Evolutionary conservation across 2,329 filamentous ascomycete species (phyloP).

Genomic region (Sporothrix schenckii): DNA sequence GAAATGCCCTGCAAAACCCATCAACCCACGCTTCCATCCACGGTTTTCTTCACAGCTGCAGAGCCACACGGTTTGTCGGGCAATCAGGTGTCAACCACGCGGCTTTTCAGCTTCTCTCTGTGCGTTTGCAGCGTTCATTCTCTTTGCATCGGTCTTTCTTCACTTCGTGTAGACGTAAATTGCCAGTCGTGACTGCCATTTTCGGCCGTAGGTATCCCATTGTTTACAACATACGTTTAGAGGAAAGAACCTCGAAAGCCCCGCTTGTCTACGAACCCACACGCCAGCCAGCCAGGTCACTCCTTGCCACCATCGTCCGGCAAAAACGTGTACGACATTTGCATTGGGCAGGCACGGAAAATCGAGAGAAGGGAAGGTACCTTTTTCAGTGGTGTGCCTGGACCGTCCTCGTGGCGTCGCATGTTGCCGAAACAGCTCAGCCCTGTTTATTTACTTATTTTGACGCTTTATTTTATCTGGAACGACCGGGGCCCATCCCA

Average conservation of each 20-base stretch:
- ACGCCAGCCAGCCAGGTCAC: not conserved
- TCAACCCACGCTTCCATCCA: constrained; percentile 4
- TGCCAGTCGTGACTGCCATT: constrained; percentile 4
- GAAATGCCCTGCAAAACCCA: not conserved
- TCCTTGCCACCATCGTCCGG: constrained; percentile 12
- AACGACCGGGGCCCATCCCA: constrained; percentile 8
- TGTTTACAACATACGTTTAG: not conserved
- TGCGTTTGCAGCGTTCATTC: not conserved
- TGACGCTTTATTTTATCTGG: constrained; percentile 9
- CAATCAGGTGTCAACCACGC: not conserved
- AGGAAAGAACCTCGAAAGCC: not conserved
- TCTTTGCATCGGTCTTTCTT: not conserved
- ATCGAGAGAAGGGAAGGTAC: not conserved
- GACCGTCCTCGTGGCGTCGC: not conserved
- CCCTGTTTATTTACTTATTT: constrained; percentile 27
- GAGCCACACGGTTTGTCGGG: constrained; percentile 12
- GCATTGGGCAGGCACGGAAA: constrained; percentile 22
- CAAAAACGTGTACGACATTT: not conserved
- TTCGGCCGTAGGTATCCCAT: not conserved
- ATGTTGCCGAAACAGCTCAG: not conserved
- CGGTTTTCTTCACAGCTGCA: not conserved
- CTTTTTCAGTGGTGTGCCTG: constrained; percentile 1
- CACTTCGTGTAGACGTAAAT: not conserved
- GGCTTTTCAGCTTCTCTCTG: not conserved
- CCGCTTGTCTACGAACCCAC: not conserved